Conservation (phyloP, 2,329 filamentous ascomycete species). For the Cordyceps tenuipes region DNA sequence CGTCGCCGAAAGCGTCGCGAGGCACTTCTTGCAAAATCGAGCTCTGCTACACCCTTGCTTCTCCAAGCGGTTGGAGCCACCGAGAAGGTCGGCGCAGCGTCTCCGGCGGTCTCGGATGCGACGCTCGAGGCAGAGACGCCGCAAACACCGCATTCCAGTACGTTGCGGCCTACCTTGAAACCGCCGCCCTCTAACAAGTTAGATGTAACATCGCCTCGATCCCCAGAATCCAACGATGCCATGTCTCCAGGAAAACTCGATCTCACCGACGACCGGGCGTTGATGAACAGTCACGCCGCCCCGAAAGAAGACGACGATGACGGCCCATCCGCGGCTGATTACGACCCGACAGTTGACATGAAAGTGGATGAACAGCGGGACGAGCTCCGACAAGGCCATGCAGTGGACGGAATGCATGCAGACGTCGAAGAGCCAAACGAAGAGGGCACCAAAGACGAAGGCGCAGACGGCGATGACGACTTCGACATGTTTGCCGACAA, state of each 20-base stretch:
- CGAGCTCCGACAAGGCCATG: conserved; percentile 53
- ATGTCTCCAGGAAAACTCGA: conserved; percentile 52
- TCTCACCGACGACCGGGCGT: conserved; percentile 57
- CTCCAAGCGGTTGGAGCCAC: conserved; percentile 64
- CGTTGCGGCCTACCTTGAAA: conserved; percentile 15
- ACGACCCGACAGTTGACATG: conserved; percentile 85
- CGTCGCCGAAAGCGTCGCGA: conserved; percentile 76
- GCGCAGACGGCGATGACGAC: conserved; percentile 61
- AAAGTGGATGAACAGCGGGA: conserved; percentile 69
- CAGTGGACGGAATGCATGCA: conserved; percentile 33
- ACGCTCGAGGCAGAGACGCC: conserved; percentile 30
- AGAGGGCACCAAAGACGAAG: conserved; percentile 31
- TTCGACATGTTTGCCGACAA: conserved; percentile 89
- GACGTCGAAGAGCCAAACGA: conserved; percentile 26
- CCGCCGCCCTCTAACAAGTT: conserved; percentile 17
- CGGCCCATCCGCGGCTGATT: conserved; percentile 85
- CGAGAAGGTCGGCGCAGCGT: conserved; percentile 44
- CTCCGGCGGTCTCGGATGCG: conserved; percentile 36
- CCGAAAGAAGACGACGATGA: conserved; percentile 44
- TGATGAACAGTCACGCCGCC: conserved; percentile 52
- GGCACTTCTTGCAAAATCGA: conserved; percentile 76
- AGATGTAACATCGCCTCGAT: conserved; percentile 34
- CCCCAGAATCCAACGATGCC: conserved; percentile 39
- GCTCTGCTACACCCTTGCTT: conserved; percentile 63
- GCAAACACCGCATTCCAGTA: conserved; percentile 41